These are phyloP conservation scores for Fusarium pseudonygamai DNA, from an alignment of 2,329 filamentous ascomycete species.

Conservation along the genomic window DNA sequence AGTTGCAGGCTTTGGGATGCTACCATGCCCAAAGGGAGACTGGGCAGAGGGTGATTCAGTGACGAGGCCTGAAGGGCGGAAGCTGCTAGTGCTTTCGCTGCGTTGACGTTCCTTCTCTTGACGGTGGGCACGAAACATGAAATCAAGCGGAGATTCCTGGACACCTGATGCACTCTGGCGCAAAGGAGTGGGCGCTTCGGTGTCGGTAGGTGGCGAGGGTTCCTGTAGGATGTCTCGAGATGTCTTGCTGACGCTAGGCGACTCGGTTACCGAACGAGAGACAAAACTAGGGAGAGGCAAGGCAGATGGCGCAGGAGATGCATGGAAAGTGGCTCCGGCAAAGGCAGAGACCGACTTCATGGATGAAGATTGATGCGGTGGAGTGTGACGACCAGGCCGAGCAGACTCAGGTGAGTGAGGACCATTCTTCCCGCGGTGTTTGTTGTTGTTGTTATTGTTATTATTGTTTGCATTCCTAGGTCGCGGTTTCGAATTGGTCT, in stretches of 20 bases:
- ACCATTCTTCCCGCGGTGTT: slow-evolving; percentile 46
- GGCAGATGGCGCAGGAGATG: slow-evolving; percentile 89
- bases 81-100: slow-evolving; percentile 61
- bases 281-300: slow-evolving; percentile 90
- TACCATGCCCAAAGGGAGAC: slow-evolving; percentile 46
- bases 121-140: slow-evolving; percentile 89
- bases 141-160: slow-evolving; percentile 81
- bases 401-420: slow-evolving; percentile 54
- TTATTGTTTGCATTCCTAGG: slow-evolving; percentile 35
- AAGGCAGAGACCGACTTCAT: slow-evolving; percentile 71
- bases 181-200: slow-evolving; percentile 59
- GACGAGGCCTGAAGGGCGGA: slow-evolving; percentile 50
- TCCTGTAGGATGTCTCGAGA: slow-evolving; percentile 52
- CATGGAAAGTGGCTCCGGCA: slow-evolving; percentile 93
- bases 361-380: slow-evolving; percentile 51
- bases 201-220: slow-evolving; percentile 63
- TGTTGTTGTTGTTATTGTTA: slow-evolving; percentile 37
- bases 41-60: slow-evolving; percentile 64
- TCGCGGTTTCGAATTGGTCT: slow-evolving; percentile 45
- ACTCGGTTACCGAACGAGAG: slow-evolving; percentile 77
- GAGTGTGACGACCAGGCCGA: slow-evolving; percentile 55
- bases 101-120: slow-evolving; percentile 75
- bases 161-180: slow-evolving; percentile 48
- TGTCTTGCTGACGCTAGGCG: slow-evolving; percentile 52
- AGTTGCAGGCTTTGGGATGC: slow-evolving; percentile 35